Base-by-base conservation (phyloP, 768 basidiomycete genomes). In the Mycena vitilis region DNA sequence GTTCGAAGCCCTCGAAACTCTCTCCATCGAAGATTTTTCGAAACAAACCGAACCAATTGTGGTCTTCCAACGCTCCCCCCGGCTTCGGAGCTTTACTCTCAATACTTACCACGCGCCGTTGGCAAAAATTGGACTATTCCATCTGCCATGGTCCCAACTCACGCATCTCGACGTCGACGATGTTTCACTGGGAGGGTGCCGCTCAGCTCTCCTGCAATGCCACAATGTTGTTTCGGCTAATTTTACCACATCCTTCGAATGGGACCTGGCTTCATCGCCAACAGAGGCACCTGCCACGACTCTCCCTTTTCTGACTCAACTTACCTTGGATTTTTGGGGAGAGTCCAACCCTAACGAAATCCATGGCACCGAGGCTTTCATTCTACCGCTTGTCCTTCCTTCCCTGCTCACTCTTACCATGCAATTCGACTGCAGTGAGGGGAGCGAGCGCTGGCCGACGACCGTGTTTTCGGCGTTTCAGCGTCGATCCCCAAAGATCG, bases 81-180 rank as follows among this genome's bases (percentile, higher is more conserved):
- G 47, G 18, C 56, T 60, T 48, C 52, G 23, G 13, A 16, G 30
- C 22, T 42, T 66, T 36, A 60, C 16, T 47, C 15, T 66, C 10
- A 45, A 20, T 15, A 45, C 44, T 9, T 8, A 18, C 1, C 0
- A 10, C 2, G 2, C 1, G 12, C 11, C 11, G 3, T 25, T 25
- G 30, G 30, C 30, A 7, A 51, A 55, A 38, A 37, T 65, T 5
- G 20, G 11, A 20, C 12, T 65, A 23, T 52, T 65, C 25, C 38
- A 30, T 20, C 20, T 59, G 18, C 64, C 64, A 13, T 65, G 56
- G 64, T 58, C 56, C 18, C 64, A 65, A 65, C 57, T 65, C 5
- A 52, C 49, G 38, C 16, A 25, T 18, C 48, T 59, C 37, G 23
- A n/a, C 3, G 22, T 65, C 20, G 11, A 12, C 0, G 63, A 63